These are phyloP conservation scores for Tulasnella sp. DNA, from an alignment of 768 basidiomycete species.

Conservation along the genomic window DNA sequence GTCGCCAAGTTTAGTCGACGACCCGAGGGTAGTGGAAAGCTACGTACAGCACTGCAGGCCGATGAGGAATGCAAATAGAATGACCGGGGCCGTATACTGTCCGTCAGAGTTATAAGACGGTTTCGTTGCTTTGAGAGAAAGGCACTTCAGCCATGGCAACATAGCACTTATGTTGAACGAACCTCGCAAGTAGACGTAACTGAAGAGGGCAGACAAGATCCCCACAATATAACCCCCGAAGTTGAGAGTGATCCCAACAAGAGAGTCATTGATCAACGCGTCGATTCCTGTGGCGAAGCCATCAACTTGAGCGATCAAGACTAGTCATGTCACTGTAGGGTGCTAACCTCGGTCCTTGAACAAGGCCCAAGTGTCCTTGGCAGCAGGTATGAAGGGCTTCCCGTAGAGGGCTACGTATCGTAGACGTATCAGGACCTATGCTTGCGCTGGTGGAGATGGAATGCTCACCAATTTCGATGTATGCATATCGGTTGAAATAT, in stretches of 20 bases:
- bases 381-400: slow-evolving; percentile 66
- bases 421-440: slow-evolving; percentile 5
- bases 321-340: background rate
- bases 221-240: slow-evolving; percentile 75
- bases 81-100: slow-evolving; percentile 63
- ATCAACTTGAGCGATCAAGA: too few species aligned
- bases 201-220: slow-evolving; percentile 60
- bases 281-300: slow-evolving; percentile 37
- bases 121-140: slow-evolving; percentile 40
- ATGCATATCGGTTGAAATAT: slow-evolving; percentile 78
- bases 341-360: slow-evolving; percentile 52
- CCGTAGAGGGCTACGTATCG: slow-evolving; percentile 53
- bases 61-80: slow-evolving; percentile 72
- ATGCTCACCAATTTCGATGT: slow-evolving; percentile 53
- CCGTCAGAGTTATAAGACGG: slow-evolving; percentile 63
- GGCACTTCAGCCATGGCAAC: background rate
- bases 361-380: slow-evolving; percentile 72
- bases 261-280: slow-evolving; percentile 69
- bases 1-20: slow-evolving; percentile 24
- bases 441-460: background rate
- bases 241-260: slow-evolving; percentile 51
- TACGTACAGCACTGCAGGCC: slow-evolving; percentile 57
- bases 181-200: slow-evolving; percentile 65
- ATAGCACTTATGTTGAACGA: slow-evolving; percentile 23
- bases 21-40: slow-evolving; percentile 21